Base-by-base conservation (phyloP, 371 early-diverging fungal genomes). In the Chytridium lagenaria region DNA sequence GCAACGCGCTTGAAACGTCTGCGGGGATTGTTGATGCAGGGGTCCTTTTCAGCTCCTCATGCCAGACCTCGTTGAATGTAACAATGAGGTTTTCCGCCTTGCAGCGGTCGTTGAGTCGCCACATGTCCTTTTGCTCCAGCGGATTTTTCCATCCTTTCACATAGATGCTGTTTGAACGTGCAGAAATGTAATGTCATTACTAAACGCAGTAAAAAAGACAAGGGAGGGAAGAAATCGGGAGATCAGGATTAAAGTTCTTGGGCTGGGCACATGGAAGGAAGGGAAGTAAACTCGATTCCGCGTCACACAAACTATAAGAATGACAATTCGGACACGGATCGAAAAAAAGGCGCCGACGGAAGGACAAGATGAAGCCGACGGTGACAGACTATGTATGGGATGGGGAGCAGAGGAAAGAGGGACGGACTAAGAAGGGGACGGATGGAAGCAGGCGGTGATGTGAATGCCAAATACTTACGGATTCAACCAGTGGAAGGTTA, bases 81-180 rank as follows among this genome's bases (percentile, higher is more conserved):
- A 68, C 64, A 0, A 67, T 12, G 23, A 76, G 50, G 61, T 1
- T 23, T 57, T 68, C 15, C 1, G 77, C 64, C n/a, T 67, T 22
- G n/a, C 61, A n/a, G 16, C 15, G 5, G 1, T 30, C 22, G 19
- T 55, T 70, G 26, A 84, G 63, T 15, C 57, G 19, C 81, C 82
- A 83, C 22, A 84, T 63, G 69, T 84, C 84, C 19, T 36, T 55
- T 33, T 38, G 26, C 5, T 76, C 76, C 49, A 84, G 74, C 1
- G 82, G 81, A 12, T 77, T 66, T n/a, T 78, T 79, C 74, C 75
- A 78, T 10, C 82, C 84, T 38, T 77, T 71, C 26, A 66, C 70
- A 57, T 81, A 82, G 5, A 82, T 49, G 12, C 77, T 76, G 40
- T 12, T 40, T 40, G 12, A 5, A 2, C 23, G 15, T 5, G 28